These are phyloP conservation scores for Thecaphora thlaspeos DNA, from an alignment of 1,284 basidiomycete species.

Conservation along the genomic window DNA sequence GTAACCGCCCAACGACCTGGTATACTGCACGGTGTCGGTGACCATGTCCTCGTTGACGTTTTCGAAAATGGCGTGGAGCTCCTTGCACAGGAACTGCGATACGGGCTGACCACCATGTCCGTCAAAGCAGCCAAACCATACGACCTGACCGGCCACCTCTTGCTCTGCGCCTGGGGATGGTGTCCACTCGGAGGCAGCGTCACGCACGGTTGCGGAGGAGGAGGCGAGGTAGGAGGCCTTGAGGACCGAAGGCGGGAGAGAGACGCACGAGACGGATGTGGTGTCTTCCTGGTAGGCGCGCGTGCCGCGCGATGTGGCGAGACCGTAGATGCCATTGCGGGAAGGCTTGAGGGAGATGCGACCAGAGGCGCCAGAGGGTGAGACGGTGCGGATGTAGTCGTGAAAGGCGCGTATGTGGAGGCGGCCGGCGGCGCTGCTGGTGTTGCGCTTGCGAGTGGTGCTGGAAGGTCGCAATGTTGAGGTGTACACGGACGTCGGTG, in stretches of 20 bases:
- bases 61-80: constrained; percentile 51
- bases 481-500: no score
- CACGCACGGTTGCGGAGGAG: constrained; percentile 13
- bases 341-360: constrained; percentile 30
- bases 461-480: no score
- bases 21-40: constrained; percentile 52
- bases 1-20: constrained; percentile 52
- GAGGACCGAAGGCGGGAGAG: constrained; percentile 39
- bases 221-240: constrained; percentile 27
- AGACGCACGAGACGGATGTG: constrained; percentile 45
- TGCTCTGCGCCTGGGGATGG: constrained; percentile 39
- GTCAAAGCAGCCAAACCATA: constrained; percentile 56
- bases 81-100: constrained; percentile 40
- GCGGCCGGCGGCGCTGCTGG: no score
- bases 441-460: no score
- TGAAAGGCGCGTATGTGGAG: constrained; percentile 18
- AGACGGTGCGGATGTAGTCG: constrained; percentile 26
- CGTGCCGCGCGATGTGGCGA: constrained; percentile 42
- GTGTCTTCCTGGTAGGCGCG: constrained; percentile 53
- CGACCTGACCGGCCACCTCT: constrained; percentile 50
- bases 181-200: constrained; percentile 36
- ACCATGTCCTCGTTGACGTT: constrained; percentile 41
- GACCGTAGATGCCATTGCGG: constrained; percentile 36
- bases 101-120: constrained; percentile 52
- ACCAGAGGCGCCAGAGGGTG: constrained; percentile 20